Evolutionary conservation across 106 monocot genomes (phyloP), one percentile per base, ranked within the genome.

Genomic region (Chionographis japonica): DNA sequence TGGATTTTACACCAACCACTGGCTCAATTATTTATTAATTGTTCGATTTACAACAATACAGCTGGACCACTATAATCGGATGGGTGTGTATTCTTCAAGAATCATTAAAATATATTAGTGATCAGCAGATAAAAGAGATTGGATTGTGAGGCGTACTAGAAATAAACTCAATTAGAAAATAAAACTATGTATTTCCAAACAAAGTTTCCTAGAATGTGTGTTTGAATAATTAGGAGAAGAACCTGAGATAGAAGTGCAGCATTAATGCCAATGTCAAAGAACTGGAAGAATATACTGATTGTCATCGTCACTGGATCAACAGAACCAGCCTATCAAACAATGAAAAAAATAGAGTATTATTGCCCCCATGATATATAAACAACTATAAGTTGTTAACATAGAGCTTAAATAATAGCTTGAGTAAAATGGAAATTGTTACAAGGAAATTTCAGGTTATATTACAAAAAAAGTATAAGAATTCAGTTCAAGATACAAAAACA

Each of bases 221-320:
- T 2, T 43, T 50, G 2, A 19, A 36, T 6, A n/a, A 11, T 66
- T 40, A 12, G 60, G 13, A 14, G 2, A 38, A 38, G 49, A 69
- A 77, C 94, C 83, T 94, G 94, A 60, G 91, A 95, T 61, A 97
- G 74, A 65, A 92, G 78, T 62, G 88, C 72, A 66, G 86, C 84
- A 85, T 97, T 75, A 46, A 97, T 85, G 52, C 95, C 95, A 59
- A 97, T 97, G 73, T 97, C 95, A 78, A 97, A 97, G 63, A 69
- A 87, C 54, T 89, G 89, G 52, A 97, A 89, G 74, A 85, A 83
- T 61, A 92, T 79, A 37, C 82, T 97, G 69, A 97, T 92, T 37
- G 87, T 87, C 89, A 78, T 83, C 12, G 95, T 97, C 61, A 97
- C 95, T 52, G 95, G 95, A 71, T 97, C 95, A 52, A 97, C 76